Percentiles rank a stretch among this genome's conserved stretches.
phyloP scores from a whole-genome alignment of 73 alveolate species.

The Tetrahymena elliotti region DNA sequence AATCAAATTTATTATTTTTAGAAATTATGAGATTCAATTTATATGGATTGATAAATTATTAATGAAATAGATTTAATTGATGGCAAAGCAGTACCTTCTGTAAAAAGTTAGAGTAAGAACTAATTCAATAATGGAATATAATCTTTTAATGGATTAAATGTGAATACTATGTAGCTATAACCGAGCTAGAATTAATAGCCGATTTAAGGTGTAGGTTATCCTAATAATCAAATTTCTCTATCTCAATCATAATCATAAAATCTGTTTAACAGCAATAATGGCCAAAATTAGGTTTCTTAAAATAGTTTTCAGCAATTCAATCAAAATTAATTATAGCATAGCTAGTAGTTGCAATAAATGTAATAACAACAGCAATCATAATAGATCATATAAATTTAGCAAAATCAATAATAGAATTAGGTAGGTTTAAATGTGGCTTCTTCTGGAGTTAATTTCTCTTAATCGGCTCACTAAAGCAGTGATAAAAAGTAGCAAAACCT shows the following conservation, averaged over 20 bases:
- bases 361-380: neutral
- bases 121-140: neutral
- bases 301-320: neutral
- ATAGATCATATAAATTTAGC: neutral
- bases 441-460: neutral
- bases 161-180: neutral
- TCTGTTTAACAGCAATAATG: neutral
- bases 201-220: neutral
- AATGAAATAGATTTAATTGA: neutral
- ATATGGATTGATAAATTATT: neutral
- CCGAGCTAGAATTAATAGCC: neutral
- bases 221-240: neutral
- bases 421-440: neutral
- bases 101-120: neutral
- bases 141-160: neutral
- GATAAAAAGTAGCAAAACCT: neutral
- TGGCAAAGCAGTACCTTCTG: neutral
- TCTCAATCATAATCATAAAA: neutral
- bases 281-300: neutral
- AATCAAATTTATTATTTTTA: neutral
- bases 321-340: neutral
- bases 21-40: neutral
- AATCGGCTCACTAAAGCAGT: neutral
- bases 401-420: neutral
- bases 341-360: neutral